These are phyloP conservation scores for Fusarium equiseti DNA, from an alignment of 2,329 filamentous ascomycete genomes.

Conservation along the genomic window DNA sequence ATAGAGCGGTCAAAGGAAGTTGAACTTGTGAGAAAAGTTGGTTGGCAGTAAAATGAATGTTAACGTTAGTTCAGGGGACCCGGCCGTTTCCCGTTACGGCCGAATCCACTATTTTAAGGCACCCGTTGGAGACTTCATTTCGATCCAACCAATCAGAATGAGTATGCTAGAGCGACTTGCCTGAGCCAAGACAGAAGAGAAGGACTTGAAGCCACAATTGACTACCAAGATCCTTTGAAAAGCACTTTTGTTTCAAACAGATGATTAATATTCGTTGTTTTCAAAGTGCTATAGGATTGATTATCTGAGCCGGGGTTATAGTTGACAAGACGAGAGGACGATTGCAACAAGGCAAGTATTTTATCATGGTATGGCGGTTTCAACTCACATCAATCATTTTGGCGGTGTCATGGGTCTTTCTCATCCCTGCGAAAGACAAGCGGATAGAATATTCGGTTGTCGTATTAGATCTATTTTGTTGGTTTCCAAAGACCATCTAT, in stretches of 20 bases:
- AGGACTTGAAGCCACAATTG: neutral
- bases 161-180: accelerated
- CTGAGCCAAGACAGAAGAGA: neutral
- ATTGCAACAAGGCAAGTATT: no score
- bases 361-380: no score
- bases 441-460: no score
- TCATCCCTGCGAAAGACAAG: no score
- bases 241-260: no score
- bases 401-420: no score
- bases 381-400: no score
- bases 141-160: neutral
- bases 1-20: neutral
- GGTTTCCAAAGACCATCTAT: neutral
- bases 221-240: neutral
- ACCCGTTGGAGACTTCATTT: neutral
- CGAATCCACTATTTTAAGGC: neutral
- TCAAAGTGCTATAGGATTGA: no score
- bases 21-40: neutral
- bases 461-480: neutral
- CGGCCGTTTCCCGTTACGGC: neutral
- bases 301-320: no score
- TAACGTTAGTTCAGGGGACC: neutral
- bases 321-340: no score
- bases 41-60: neutral
- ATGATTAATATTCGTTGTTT: no score